phyloP scores from a whole-genome alignment of 2,329 filamentous ascomycete species.

The Tolypocladium pustulatum region DNA sequence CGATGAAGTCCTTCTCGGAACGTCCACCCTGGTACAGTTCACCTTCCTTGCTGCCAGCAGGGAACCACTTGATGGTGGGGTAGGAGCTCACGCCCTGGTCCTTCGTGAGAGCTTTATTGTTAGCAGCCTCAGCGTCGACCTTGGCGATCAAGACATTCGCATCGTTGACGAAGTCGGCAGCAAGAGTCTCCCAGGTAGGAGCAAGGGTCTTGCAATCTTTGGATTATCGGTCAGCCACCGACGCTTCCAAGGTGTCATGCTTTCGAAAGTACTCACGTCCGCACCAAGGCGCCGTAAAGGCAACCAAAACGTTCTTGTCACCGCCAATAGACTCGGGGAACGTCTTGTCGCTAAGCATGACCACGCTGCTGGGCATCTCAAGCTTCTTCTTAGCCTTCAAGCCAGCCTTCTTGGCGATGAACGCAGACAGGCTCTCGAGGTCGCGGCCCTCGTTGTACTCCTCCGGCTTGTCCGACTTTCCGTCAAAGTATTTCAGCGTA shows the following conservation, averaged over 20 bases:
- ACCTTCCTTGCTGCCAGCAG: conserved; percentile 65
- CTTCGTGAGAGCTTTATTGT: conserved; percentile 67
- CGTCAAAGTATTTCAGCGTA: conserved; percentile 95
- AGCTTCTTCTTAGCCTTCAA: conserved; percentile 69
- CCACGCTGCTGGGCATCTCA: conserved; percentile 62
- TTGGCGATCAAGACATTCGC: conserved; percentile 79
- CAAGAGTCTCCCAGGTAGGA: conserved; percentile 80
- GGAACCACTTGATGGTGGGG: conserved; percentile 97
- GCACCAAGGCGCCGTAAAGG: conserved; percentile 97
- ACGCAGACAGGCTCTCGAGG: conserved; percentile 71
- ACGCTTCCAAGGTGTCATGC: not conserved
- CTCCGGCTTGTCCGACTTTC: conserved; percentile 73
- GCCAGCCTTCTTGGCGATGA: conserved; percentile 80
- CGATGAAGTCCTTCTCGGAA: conserved; percentile 62
- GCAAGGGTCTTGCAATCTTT: conserved; percentile 94
- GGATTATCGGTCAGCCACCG: not conserved
- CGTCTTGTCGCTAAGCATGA: conserved; percentile 66
- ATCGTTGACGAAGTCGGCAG: conserved; percentile 70
- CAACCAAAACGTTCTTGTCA: conserved; percentile 84
- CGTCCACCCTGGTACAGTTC: conserved; percentile 68
- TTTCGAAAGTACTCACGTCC: conserved; percentile 62
- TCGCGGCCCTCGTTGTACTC: conserved; percentile 86
- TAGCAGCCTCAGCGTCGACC: conserved; percentile 84
- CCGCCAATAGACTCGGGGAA: conserved; percentile 72
- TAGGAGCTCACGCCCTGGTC: conserved; percentile 75